These are phyloP conservation scores for Paecilomyces formosus DNA, from an alignment of 2,329 filamentous ascomycete genomes.

Conservation along the genomic window DNA sequence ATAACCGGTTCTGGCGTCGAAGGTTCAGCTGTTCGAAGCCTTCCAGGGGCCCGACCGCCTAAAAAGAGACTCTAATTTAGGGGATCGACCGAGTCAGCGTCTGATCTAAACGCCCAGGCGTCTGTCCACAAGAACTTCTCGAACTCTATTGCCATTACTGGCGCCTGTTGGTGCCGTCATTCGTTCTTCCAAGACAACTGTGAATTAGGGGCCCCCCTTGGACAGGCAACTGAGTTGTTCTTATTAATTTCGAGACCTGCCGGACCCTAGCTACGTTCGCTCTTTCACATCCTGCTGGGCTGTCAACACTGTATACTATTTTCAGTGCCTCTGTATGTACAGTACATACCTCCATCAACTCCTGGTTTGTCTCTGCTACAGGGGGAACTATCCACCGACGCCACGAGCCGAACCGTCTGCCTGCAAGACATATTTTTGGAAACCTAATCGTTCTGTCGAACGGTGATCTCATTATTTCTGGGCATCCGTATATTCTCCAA, in stretches of 20 bases:
- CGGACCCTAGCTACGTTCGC: not conserved
- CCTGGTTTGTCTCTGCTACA: not conserved
- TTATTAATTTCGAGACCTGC: not conserved
- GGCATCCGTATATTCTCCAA: slow-evolving; percentile 1
- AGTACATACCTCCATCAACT: not conserved
- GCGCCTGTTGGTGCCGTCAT: not conserved
- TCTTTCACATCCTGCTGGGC: not conserved
- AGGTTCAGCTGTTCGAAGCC: not conserved
- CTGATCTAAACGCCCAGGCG: not conserved
- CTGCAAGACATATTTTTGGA: not conserved
- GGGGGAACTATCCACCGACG: not conserved
- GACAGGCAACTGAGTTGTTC: not conserved
- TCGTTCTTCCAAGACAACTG: not conserved
- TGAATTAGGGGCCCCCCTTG: not conserved
- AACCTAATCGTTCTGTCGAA: not conserved
- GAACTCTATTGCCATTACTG: not conserved
- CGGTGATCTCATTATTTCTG: slow-evolving; percentile 1
- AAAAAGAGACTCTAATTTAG: not conserved
- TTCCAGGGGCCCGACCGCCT: not conserved
- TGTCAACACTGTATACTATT: not conserved
- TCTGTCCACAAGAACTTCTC: not conserved
- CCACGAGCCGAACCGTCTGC: not conserved
- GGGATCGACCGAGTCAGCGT: not conserved
- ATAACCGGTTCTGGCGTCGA: not conserved
- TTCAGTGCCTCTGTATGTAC: no score